phyloP scores from a whole-genome alignment of 495 filamentous ascomycete species.

The Lasiosphaeria miniovina region DNA sequence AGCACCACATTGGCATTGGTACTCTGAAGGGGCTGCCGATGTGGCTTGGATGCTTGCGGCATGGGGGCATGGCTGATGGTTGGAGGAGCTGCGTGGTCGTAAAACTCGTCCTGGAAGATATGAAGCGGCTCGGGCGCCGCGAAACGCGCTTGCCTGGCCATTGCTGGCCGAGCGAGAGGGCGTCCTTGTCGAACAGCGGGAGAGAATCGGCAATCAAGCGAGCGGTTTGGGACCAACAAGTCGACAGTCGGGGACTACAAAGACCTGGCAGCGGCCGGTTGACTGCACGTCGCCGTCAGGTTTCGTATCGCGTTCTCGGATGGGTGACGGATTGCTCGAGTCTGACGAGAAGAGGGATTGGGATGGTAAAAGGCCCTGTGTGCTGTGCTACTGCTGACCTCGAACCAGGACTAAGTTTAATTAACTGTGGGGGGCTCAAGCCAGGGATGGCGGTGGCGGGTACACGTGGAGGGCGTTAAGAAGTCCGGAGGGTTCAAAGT shows the following conservation, averaged over 20 bases:
- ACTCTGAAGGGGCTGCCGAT: constrained; percentile 49
- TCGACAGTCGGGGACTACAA: too few species aligned
- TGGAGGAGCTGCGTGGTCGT: constrained; percentile 40
- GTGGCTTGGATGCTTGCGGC: constrained; percentile 44
- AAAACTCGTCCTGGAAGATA: constrained; percentile 61
- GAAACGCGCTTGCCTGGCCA: constrained; percentile 60
- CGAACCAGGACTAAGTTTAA: constrained; percentile 24
- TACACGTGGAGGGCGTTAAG: constrained; percentile 5
- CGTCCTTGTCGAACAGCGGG: constrained; percentile 4
- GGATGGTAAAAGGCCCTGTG: not conserved
- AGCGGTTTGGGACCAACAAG: too few species aligned
- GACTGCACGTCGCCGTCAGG: not conserved
- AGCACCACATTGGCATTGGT: constrained; percentile 52
- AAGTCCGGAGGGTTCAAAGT: constrained; percentile 1
- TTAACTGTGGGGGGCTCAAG: constrained; percentile 27
- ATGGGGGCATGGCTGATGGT: constrained; percentile 53
- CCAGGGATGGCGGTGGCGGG: constrained; percentile 16
- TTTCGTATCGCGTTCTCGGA: not conserved
- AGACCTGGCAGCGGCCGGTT: not conserved
- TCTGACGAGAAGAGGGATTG: not conserved
- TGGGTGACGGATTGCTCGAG: not conserved
- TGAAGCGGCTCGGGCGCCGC: constrained; percentile 53
- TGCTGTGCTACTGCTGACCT: constrained; percentile 16
- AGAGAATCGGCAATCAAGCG: not conserved
- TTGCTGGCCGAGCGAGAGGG: constrained; percentile 22